Percentiles rank a stretch among this genome's conserved stretches.
Conservation (phyloP, 1,284 basidiomycete genomes). For the Phlebopus sp. region DNA sequence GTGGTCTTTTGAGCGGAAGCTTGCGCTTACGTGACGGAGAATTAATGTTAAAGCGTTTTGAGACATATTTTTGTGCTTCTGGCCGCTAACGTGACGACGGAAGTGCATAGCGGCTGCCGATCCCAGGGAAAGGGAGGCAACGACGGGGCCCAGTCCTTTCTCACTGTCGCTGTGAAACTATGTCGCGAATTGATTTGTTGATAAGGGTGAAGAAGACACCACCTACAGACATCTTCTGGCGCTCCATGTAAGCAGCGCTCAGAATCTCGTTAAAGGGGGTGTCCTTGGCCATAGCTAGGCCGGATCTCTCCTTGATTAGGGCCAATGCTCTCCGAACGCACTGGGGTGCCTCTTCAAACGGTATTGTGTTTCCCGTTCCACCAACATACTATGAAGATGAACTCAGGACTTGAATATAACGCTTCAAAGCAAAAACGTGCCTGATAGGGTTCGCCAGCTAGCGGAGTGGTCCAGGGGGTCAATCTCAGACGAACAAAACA, state of each 20-base stretch:
- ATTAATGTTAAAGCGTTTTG: constrained; percentile 49
- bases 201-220: background rate
- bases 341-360: constrained; percentile 53
- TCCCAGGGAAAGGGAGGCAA: constrained; percentile 72
- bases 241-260: constrained; percentile 78
- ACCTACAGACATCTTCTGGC: constrained; percentile 76
- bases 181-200: constrained; percentile 4
- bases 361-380: constrained; percentile 65
- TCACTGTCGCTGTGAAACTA: constrained; percentile 79
- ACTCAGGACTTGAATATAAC: constrained; percentile 9
- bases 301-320: constrained; percentile 54
- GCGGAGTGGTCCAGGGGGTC: background rate
- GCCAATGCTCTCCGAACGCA: constrained; percentile 56
- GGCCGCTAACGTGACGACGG: constrained; percentile 42
- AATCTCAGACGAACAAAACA: background rate
- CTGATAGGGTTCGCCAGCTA: constrained; percentile 73
- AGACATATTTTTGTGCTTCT: constrained; percentile 31
- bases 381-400: constrained; percentile 59
- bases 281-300: constrained; percentile 35
- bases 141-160: constrained; percentile 62
- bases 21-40: constrained; percentile 60
- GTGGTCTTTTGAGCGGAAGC: background rate
- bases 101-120: constrained; percentile 76
- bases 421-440: constrained; percentile 32
- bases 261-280: constrained; percentile 70